Conservation (phyloP, 2,329 filamentous ascomycete species). For the Fusarium setosum region DNA sequence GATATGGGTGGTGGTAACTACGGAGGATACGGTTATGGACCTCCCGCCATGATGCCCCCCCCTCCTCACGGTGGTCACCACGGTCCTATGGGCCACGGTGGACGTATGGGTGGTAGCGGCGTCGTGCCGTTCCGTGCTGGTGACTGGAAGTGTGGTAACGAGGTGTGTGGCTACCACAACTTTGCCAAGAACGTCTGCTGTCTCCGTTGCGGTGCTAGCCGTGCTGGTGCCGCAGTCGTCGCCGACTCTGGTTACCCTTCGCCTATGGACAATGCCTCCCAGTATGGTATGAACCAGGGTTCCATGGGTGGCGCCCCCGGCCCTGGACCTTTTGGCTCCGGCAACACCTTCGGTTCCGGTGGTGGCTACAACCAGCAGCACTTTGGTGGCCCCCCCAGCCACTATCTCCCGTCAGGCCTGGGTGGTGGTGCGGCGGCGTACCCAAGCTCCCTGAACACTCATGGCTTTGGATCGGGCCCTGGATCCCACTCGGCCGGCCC, state of each 20-base stretch:
- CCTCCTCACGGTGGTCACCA: conserved; percentile 76
- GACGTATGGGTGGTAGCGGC: conserved; percentile 83
- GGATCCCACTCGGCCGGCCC: conserved; percentile 85
- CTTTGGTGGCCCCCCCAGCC: conserved; percentile 88
- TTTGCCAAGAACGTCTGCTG: conserved; percentile 99
- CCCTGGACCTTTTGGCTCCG: conserved; percentile 79
- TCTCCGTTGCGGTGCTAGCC: conserved; percentile 93
- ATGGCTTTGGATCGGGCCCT: conserved; percentile 78
- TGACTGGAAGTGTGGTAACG: conserved; percentile 98
- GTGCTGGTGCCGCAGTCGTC: conserved; percentile 92
- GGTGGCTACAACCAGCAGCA: conserved; percentile 82
- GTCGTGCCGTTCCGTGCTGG: conserved; percentile 97
- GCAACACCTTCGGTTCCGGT: conserved; percentile 74
- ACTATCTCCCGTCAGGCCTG: conserved; percentile 89
- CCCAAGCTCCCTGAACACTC: conserved; percentile 82
- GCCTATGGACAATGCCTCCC: conserved; percentile 86
- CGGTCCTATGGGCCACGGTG: conserved; percentile 66
- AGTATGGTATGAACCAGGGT: conserved; percentile 86
- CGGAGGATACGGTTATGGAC: conserved; percentile 67
- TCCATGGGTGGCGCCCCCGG: conserved; percentile 89
- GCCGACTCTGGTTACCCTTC: conserved; percentile 93
- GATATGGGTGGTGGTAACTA: conserved; percentile 76
- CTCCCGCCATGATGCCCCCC: conserved; percentile 84
- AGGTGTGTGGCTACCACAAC: conserved; percentile 98
- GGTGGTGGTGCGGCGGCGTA: conserved; percentile 78